Evolutionary conservation across 2,329 filamentous ascomycete genomes (phyloP).

Genomic region (Ophiosphaerella herpotricha): DNA sequence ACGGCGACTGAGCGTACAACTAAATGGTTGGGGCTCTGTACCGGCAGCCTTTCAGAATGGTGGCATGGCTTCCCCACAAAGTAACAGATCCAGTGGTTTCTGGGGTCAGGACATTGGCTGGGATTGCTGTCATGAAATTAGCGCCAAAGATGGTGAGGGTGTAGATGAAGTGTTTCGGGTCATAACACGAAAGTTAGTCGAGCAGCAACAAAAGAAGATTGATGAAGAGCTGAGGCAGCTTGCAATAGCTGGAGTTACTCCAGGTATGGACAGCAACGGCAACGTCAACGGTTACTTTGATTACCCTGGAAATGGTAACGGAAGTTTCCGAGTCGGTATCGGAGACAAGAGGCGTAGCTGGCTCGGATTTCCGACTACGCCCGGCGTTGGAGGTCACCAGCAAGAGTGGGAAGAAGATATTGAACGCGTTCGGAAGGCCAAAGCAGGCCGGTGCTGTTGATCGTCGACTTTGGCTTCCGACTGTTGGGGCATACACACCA

Average conservation of each 20-base stretch:
- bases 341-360: conserved; percentile 70
- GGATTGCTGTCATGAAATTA: conserved; percentile 98
- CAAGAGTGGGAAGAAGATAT: conserved; percentile 43
- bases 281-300: conserved; percentile 55
- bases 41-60: conserved; percentile 47
- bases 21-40: conserved; percentile 31
- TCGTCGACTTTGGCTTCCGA: not conserved
- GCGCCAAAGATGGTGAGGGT: conserved; percentile 89
- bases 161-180: conserved; percentile 96
- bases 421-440: conserved; percentile 34
- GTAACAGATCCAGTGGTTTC: conserved; percentile 69
- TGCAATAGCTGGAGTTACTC: conserved; percentile 50
- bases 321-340: conserved; percentile 63
- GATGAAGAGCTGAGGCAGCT: conserved; percentile 56
- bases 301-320: conserved; percentile 53
- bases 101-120: conserved; percentile 94
- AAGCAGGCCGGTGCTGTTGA: conserved; percentile 45
- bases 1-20: conserved; percentile 22
- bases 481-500: not conserved
- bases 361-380: conserved; percentile 63
- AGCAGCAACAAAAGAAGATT: conserved; percentile 66
- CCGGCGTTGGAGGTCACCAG: conserved; percentile 36
- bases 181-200: conserved; percentile 80
- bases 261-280: conserved; percentile 43
- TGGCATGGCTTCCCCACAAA: conserved; percentile 52